Conservation (phyloP, 1,284 basidiomycete species). For the Puccinia triticina region DNA sequence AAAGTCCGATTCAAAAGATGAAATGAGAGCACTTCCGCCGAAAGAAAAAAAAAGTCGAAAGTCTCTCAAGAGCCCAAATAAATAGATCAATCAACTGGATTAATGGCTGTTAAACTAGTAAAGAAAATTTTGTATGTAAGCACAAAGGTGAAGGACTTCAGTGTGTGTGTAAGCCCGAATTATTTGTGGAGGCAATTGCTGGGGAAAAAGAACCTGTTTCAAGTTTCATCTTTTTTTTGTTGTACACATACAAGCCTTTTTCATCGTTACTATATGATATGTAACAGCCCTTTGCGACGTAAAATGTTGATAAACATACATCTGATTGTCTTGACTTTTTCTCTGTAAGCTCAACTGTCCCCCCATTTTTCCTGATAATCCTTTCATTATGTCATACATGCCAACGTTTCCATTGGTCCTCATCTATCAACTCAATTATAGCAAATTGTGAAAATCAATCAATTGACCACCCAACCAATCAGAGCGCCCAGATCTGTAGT, state of each 20-base stretch:
- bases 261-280: conserved; percentile 5
- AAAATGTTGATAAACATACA: neutral
- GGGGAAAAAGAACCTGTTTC: neutral
- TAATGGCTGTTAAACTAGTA: neutral
- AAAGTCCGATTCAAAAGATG: conserved; percentile 36
- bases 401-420: too few relatives aligned
- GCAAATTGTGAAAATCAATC: too few relatives aligned
- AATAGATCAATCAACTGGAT: too few relatives aligned
- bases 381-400: too few relatives aligned
- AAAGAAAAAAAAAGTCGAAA: neutral
- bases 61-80: too few relatives aligned
- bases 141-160: conserved; percentile 17
- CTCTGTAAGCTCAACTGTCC: neutral
- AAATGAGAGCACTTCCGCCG: neutral
- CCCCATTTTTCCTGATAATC: too few relatives aligned
- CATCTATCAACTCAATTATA: too few relatives aligned
- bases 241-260: neutral
- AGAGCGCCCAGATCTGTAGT: too few relatives aligned
- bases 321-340: neutral
- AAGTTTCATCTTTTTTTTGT: neutral
- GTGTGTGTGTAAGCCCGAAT: conserved; percentile 6
- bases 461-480: too few relatives aligned
- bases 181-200: neutral
- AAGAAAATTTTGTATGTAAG: neutral
- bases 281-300: neutral